Percentiles rank a stretch among this genome's conserved stretches.
Conservation (phyloP, 805 yeast species). For the Brettanomyces sp. region DNA sequence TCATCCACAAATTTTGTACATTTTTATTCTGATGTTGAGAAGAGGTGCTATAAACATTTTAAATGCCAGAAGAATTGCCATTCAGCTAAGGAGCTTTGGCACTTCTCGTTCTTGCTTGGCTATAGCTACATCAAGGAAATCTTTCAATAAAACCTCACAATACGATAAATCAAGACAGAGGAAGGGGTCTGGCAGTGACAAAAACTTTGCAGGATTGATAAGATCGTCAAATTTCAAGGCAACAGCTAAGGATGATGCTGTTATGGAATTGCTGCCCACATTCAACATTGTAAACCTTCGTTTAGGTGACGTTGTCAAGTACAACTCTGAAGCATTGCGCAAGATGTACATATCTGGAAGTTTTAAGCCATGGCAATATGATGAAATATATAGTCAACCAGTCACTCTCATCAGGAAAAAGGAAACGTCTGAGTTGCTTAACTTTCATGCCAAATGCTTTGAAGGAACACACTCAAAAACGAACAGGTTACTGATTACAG, state of each 20-base stretch:
- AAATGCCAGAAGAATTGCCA: background rate
- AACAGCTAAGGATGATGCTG: constrained; percentile 13
- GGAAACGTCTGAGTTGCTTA: constrained; percentile 31
- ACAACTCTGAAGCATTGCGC: constrained; percentile 30
- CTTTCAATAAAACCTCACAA: constrained; percentile 19
- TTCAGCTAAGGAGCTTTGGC: background rate
- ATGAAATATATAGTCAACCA: constrained; percentile 56
- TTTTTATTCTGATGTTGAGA: background rate
- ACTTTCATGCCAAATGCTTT: constrained; percentile 28
- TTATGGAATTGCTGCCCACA: constrained; percentile 12
- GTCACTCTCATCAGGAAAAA: constrained; percentile 46
- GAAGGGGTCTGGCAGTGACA: constrained; percentile 26
- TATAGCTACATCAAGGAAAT: constrained; percentile 19
- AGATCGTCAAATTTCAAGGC: constrained; percentile 16
- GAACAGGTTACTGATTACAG: constrained; percentile 51
- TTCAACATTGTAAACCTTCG: constrained; percentile 10
- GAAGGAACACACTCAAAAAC: constrained; percentile 23
- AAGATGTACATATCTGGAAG: constrained; percentile 47
- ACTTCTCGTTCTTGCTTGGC: constrained; percentile 8
- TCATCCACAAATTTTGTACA: too few species aligned
- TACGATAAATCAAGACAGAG: constrained; percentile 16
- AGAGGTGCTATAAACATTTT: background rate
- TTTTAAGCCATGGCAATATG: constrained; percentile 58
- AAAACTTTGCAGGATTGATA: constrained; percentile 18
- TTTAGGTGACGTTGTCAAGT: constrained; percentile 28